Conservation (phyloP, 179 eudicot genomes). For the Dionaea muscipula region DNA sequence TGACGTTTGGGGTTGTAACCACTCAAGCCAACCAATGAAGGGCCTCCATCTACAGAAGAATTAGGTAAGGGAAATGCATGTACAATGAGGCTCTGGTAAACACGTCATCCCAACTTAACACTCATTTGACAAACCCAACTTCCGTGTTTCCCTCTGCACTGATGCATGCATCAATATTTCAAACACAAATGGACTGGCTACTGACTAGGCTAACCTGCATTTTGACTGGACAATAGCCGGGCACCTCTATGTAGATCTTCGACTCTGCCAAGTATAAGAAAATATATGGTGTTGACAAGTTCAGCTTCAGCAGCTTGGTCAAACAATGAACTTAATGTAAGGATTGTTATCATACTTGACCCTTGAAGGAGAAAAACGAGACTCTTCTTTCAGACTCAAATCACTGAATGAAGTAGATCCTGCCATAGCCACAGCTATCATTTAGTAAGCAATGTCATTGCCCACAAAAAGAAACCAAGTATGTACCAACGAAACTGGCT, state of each 20-base stretch:
- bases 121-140: no score
- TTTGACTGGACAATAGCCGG: conserved; percentile 29
- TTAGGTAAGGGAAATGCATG: conserved; percentile 10
- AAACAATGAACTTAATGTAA: conserved; percentile 1
- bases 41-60: conserved; percentile 26
- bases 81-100: no score
- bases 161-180: no score
- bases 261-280: conserved; percentile 25
- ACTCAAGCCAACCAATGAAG: conserved; percentile 31
- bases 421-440: conserved; percentile 15
- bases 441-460: neutral
- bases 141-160: no score
- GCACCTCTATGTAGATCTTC: conserved; percentile 42
- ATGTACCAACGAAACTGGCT: no score
- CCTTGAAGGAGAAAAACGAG: conserved; percentile 46
- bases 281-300: conserved; percentile 7
- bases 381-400: conserved; percentile 34
- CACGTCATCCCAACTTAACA: no score
- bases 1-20: conserved; percentile 40
- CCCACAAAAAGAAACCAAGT: no score
- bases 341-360: conserved; percentile 30
- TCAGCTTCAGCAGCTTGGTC: neutral
- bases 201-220: conserved; percentile 25
- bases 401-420: conserved; percentile 34
- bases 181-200: no score